These are phyloP conservation scores for Alternaria angustiovoidea DNA, from an alignment of 2,329 filamentous ascomycete genomes.

Conservation along the genomic window DNA sequence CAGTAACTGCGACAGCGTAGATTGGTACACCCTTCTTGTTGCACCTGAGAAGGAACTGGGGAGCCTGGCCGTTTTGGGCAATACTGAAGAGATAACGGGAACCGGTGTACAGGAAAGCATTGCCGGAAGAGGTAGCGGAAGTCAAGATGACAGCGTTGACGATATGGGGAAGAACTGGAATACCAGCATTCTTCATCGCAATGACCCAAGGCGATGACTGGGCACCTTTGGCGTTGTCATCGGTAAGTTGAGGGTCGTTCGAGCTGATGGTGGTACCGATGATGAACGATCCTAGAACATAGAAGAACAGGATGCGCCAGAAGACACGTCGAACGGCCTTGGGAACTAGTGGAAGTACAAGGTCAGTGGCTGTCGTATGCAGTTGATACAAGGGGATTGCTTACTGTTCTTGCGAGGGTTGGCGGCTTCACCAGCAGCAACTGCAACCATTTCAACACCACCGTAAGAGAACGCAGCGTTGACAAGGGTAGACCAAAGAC, in stretches of 20 bases:
- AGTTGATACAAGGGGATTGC: constrained; percentile 47
- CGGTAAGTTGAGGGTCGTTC: constrained; percentile 60
- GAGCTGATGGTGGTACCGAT: constrained; percentile 69
- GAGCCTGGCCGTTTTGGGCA: constrained; percentile 61
- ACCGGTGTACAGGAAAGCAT: constrained; percentile 68
- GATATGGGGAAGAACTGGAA: constrained; percentile 72
- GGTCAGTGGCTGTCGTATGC: not conserved
- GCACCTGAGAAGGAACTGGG: constrained; percentile 60
- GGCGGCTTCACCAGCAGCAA: constrained; percentile 48
- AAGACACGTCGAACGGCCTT: constrained; percentile 64
- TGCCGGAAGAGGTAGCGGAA: constrained; percentile 73
- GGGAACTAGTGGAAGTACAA: constrained; percentile 48
- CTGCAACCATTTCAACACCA: constrained; percentile 50
- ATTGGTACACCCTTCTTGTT: constrained; percentile 55
- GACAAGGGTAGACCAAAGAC: constrained; percentile 63
- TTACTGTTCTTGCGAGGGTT: constrained; percentile 48
- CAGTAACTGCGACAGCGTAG: constrained; percentile 49
- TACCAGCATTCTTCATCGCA: constrained; percentile 71
- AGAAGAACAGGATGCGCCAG: constrained; percentile 65
- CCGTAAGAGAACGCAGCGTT: constrained; percentile 59
- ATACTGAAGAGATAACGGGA: constrained; percentile 62
- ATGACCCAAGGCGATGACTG: constrained; percentile 62
- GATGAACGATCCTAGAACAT: constrained; percentile 60
- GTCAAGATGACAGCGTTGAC: constrained; percentile 81
- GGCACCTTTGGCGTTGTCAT: constrained; percentile 51